phyloP scores from a whole-genome alignment of 176 grass and related monocot species.

The Carex parvula region DNA sequence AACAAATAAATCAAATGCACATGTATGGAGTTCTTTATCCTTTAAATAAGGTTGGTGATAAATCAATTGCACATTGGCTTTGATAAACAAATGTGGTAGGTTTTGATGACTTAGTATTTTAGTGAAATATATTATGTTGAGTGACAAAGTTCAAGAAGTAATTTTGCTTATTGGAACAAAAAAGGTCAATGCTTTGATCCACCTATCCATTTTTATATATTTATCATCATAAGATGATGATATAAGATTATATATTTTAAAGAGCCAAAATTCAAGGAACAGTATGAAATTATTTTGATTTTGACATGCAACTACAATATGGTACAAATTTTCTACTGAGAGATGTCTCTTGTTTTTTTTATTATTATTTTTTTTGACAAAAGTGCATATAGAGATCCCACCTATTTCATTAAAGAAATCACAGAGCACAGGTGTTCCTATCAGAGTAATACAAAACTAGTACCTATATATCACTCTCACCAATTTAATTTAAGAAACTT shows the following conservation, averaged over 20 bases:
- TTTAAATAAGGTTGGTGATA: background rate
- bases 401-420: no score
- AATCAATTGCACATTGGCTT: background rate
- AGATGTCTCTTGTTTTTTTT: background rate
- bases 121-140: background rate
- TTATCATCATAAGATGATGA: no score
- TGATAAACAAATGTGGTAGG: background rate
- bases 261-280: background rate
- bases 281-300: background rate
- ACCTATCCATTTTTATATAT: background rate
- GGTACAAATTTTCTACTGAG: background rate
- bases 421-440: no score
- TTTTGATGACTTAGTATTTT: background rate
- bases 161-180: background rate
- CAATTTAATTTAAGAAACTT: no score
- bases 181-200: background rate
- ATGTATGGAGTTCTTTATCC: background rate
- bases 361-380: no score
- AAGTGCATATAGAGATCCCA: no score
- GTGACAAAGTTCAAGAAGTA: background rate
- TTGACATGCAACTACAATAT: background rate
- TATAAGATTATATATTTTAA: background rate
- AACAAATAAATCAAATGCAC: background rate
- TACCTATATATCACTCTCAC: no score
- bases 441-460: no score